phyloP scores from a whole-genome alignment of 805 yeast genomes.

The Yarrowia sp. region DNA sequence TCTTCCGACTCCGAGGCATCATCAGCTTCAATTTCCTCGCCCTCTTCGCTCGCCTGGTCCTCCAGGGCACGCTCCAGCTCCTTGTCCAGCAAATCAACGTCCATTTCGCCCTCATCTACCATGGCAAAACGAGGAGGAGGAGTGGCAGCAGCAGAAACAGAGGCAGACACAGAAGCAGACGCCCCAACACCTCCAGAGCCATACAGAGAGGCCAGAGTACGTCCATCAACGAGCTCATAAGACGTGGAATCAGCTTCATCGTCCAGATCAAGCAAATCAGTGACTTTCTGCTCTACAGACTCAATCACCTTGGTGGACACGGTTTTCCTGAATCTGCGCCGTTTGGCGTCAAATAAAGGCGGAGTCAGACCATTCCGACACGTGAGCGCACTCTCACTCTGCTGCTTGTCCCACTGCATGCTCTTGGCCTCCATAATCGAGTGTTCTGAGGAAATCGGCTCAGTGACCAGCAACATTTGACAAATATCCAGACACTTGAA shows the following conservation, averaged over 20 bases:
- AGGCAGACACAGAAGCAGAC: constrained; percentile 40
- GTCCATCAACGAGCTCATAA: constrained; percentile 69
- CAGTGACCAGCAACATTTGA: constrained; percentile 82
- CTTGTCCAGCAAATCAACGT: constrained; percentile 45
- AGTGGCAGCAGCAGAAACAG: constrained; percentile 42
- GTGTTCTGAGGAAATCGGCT: constrained; percentile 52
- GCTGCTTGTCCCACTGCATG: constrained; percentile 32
- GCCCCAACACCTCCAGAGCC: constrained; percentile 44
- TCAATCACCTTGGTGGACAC: constrained; percentile 75
- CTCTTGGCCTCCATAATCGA: constrained; percentile 26
- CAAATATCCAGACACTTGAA: constrained; percentile 85
- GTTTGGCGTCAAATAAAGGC: constrained; percentile 74
- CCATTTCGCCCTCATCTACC: constrained; percentile 48
- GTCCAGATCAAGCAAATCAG: constrained; percentile 75
- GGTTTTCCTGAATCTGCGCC: constrained; percentile 73
- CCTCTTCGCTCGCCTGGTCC: constrained; percentile 57
- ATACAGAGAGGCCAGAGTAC: constrained; percentile 43
- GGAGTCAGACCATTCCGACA: constrained; percentile 78
- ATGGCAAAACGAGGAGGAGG: constrained; percentile 48
- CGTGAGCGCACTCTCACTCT: constrained; percentile 3
- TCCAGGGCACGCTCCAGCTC: constrained; percentile 50
- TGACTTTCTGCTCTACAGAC: constrained; percentile 78
- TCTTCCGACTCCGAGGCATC: constrained; percentile 61
- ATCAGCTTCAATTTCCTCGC: constrained; percentile 58
- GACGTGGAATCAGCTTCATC: constrained; percentile 81